phyloP scores from a whole-genome alignment of 306 rosid genomes.

The Abrus pulchellus region DNA sequence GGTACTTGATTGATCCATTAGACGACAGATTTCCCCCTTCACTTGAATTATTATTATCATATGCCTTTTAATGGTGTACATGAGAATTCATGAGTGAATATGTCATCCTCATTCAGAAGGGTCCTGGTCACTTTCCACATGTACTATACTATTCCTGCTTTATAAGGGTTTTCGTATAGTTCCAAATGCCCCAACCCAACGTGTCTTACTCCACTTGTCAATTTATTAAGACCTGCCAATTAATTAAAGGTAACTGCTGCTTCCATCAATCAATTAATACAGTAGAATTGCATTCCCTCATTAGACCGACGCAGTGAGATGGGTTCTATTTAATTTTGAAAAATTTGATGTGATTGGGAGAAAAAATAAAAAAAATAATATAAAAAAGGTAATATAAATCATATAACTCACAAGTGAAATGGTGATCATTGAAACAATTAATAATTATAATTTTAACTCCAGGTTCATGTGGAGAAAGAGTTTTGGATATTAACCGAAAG shows the following conservation, averaged over 20 bases:
- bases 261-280: slow-evolving; percentile 39
- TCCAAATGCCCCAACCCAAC: slow-evolving; percentile 48
- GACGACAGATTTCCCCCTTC: not conserved
- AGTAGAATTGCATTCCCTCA: slow-evolving; percentile 45
- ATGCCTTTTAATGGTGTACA: slow-evolving; percentile 20
- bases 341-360: too few relatives aligned
- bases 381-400: slow-evolving; percentile 14
- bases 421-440: slow-evolving; percentile 49
- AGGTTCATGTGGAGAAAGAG: slow-evolving; percentile 56
- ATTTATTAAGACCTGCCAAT: slow-evolving; percentile 34
- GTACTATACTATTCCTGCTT: slow-evolving; percentile 25
- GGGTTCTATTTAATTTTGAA: slow-evolving; percentile 52
- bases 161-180: slow-evolving; percentile 41
- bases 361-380: too few relatives aligned
- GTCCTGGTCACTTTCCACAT: slow-evolving; percentile 1
- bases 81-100: slow-evolving; percentile 5
- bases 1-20: slow-evolving; percentile 41
- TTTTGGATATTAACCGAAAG: slow-evolving; percentile 47
- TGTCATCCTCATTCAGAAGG: not conserved
- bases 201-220: slow-evolving; percentile 53
- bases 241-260: slow-evolving; percentile 29
- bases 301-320: slow-evolving; percentile 50
- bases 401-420: slow-evolving; percentile 38
- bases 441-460: slow-evolving; percentile 40
- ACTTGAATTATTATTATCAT: slow-evolving; percentile 4